A percentile compares a stretch with the other conserved stretches of the same genome.
phyloP scores from a whole-genome alignment of 129 eudicot genomes.

The Scalesia atractyloides region DNA sequence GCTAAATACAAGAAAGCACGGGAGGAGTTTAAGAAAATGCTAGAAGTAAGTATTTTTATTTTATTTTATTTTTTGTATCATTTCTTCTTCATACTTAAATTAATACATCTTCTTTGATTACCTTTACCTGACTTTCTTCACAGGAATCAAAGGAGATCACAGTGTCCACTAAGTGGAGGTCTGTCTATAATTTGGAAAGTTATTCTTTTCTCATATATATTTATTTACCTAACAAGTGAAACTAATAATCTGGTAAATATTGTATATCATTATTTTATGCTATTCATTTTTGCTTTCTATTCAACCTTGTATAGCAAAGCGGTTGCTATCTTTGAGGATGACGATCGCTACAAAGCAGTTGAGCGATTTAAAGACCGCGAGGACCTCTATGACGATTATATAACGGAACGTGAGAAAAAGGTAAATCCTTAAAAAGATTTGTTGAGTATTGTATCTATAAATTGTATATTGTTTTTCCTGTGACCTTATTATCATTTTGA shows the following conservation, averaged over 20 bases:
- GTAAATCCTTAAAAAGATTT: constrained; percentile 34
- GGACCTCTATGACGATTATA: constrained; percentile 72
- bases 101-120: neutral
- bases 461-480: neutral
- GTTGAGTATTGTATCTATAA: neutral
- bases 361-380: constrained; percentile 86
- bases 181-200: constrained; percentile 18
- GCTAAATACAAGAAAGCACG: constrained; percentile 71
- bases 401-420: constrained; percentile 72
- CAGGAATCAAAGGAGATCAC: constrained; percentile 84
- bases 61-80: neutral
- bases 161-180: constrained; percentile 86
- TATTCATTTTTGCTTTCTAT: constrained; percentile 20
- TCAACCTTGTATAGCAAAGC: constrained; percentile 59
- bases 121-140: constrained; percentile 18
- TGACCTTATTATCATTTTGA: neutral
- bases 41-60: constrained; percentile 51
- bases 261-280: neutral
- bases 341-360: constrained; percentile 85
- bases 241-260: neutral
- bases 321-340: constrained; percentile 65
- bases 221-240: neutral
- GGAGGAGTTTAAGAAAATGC: constrained; percentile 79
- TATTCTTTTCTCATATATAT: neutral
- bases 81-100: neutral